Evolutionary conservation across 352 stramenopile species (phyloP).

Genomic region (Bremia lactucae): DNA sequence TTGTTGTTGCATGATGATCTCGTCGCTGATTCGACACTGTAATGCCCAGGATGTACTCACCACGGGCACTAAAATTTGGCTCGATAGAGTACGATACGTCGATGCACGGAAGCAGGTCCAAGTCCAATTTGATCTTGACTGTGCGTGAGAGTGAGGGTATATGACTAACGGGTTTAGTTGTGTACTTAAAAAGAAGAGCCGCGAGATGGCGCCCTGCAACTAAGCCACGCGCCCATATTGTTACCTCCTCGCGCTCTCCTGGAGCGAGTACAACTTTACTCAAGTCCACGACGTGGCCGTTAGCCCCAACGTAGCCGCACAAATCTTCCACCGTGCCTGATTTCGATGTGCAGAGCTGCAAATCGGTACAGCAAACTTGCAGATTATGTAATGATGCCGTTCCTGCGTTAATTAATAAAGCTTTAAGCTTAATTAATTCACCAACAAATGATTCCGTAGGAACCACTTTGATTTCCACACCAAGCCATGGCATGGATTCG

Average conservation of each 20-base stretch:
- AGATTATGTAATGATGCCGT: slow-evolving; percentile 37
- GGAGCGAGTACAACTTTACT: slow-evolving; percentile 34
- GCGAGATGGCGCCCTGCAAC: slow-evolving; percentile 31
- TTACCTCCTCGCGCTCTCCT: slow-evolving; percentile 37
- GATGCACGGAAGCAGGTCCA: slow-evolving; percentile 50
- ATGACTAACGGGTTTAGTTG: slow-evolving; percentile 3
- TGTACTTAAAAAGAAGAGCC: slow-evolving; percentile 68
- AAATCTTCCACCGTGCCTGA: slow-evolving; percentile 16
- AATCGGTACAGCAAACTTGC: slow-evolving; percentile 55
- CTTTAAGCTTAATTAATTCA: slow-evolving; percentile 47
- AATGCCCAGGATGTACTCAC: slow-evolving; percentile 68
- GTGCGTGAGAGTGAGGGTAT: slow-evolving; percentile 16
- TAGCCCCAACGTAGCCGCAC: slow-evolving; percentile 48
- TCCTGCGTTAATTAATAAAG: slow-evolving; percentile 48
- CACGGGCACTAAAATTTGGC: slow-evolving; percentile 44
- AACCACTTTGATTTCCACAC: slow-evolving; percentile 44
- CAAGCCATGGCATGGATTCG: slow-evolving; percentile 71
- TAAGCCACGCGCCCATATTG: slow-evolving; percentile 39
- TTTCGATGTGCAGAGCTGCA: slow-evolving; percentile 41
- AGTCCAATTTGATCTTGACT: slow-evolving; percentile 47
- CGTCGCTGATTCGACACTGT: slow-evolving; percentile 47
- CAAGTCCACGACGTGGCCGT: slow-evolving; percentile 55
- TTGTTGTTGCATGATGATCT: slow-evolving; percentile 19
- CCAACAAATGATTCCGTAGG: slow-evolving; percentile 39
- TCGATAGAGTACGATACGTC: slow-evolving; percentile 56